Base-by-base conservation (phyloP, 1,284 basidiomycete species). In the Exobasidium cylindrosporum region DNA sequence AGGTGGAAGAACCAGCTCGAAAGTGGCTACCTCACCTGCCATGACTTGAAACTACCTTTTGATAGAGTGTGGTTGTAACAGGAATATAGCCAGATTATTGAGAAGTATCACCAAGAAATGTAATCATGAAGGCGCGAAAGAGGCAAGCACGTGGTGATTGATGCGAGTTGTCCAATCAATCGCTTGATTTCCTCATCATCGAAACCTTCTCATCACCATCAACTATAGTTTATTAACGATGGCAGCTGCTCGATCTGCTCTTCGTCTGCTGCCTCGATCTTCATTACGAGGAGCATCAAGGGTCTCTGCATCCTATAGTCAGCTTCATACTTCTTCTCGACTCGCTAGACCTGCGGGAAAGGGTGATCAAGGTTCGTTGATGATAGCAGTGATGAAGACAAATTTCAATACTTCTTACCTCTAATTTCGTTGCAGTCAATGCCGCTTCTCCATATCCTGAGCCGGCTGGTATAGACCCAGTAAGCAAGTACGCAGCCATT, bases 381-480 rank as follows among this genome's bases (percentile, higher is more conserved):
- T 11, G 21, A 31, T 21, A 4, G 29, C 53, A 28, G 11, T 4
- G n/a, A n/a, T n/a, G n/a, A n/a, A n/a, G n/a, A n/a, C n/a, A n/a
- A n/a, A n/a, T n/a, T n/a, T n/a, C n/a, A n/a, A n/a, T n/a, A 11
- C 4, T 40, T 31, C 6, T 45, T 56, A 31, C 7, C 28, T 57
- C 59, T 5, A n/a, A n/a, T n/a, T n/a, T n/a, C n/a, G n/a, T 30
- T 28, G 3, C 66, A 72, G 77, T 79, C 63, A 74, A 72, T 67
- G 44, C 65, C 13, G 61, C 63, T 31, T 70, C 73, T 54, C 77
- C 77, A 10, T 79, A 62, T 53, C 17, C 54, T 4, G 76, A 78
- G 64, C 58, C 69, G 1, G 76, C 76, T 7, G 73, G 74, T 53
- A 32, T 43, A n/a, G 77, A 79, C 69, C 74, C 69, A n/a, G 68